Evolutionary conservation across 2,329 filamentous ascomycete species (phyloP), one percentile per base, ranked within the genome.

Genomic region (Paracamarosporium sp.): DNA sequence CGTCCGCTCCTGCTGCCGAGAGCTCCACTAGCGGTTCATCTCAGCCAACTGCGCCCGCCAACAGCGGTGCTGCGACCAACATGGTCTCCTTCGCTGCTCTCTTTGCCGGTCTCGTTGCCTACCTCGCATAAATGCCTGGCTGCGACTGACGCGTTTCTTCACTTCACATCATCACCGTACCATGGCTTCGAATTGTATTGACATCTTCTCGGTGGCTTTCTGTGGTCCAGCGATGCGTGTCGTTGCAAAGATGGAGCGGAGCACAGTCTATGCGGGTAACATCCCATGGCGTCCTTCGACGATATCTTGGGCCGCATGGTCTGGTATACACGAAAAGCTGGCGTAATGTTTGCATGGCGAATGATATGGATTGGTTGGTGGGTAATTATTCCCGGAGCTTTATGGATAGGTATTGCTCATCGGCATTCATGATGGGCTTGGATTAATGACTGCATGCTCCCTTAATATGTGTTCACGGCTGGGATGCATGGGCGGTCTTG

Each of bases 311-410:
- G 33, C 38, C 28, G 33, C 28, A 12, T 30, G 12, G 47, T 33
- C 24, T 6, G 47, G 33, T 50, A 40, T 20, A 12, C 47, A 50
- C 15, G 22, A 35, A 50, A 50, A 40, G 24, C 22, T 30, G 47
- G 47, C 47, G 47, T 50, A 50, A 38, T 50, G 25, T 38, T 38
- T 50, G 12, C 46, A 50, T 40, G 47, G 47, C 31, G 33, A 50
- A 38, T 20, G 40, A 22, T 25, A 12, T 43, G 25, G 4, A 30
- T 30, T n/a, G 36, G 36, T 40, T n/a, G 45, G 31, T 48, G 30
- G 11, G 31, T 50, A 50, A 50, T 50, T 50, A 50, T 50, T 50
- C 47, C 24, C 47, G 13, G 24, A 7, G 22, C 33, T 30, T 38
- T 24, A 50, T 28, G 47, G 47, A 40, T 40, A 40, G 47, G 47